Base-by-base conservation (phyloP, 345 rosid genomes). In the Rhodamnia rubescens region DNA sequence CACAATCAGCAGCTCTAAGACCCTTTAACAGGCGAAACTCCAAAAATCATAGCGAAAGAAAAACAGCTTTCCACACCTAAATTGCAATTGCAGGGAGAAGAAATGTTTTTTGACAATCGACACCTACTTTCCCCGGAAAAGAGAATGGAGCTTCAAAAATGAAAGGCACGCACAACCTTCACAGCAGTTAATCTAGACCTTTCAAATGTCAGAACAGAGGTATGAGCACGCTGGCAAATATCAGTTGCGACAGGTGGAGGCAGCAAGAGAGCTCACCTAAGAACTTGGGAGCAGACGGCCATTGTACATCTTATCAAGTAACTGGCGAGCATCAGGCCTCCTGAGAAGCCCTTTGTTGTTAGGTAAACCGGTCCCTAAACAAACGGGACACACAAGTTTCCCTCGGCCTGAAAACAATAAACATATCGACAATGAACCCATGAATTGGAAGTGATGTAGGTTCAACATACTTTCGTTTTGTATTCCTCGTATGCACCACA, bases 291-390 rank as follows among this genome's bases (percentile, higher is more conserved):
- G 90, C 82, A 96, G 85, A 84, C 97, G 95, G 81, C 97, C 99
- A 75, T 95, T 95, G 87, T 94, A 94, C 99, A 96, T 95, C 93
- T 96, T 96, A 84, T 95, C 97, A 21, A 94, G 99, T 85, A 96
- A 91, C 89, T 94, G 89, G 8, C 89, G 89, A 8, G 98, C 96
- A 88, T 92, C 98, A 42, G 98, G 98, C 92, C 98, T 93, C 91
- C 98, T 92, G 18, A 93, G 97, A 88, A 94, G 98, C 20, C 98
- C 99, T 90, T 95, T 96, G 90, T 94, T 95, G 87, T 96, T 96
- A 24, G 98, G 98, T 87, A 96, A 89, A 86, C 98, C 98, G 47
- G 99, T 96, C 49, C 98, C 99, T 44, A 96, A 89, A 85, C 98
- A 96, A 83, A 96, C 96, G 2, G 98, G 98, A 85, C 98, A 96